Evolutionary conservation across 164 flowering plant species (phyloP).

Genomic region (Sedum album): DNA sequence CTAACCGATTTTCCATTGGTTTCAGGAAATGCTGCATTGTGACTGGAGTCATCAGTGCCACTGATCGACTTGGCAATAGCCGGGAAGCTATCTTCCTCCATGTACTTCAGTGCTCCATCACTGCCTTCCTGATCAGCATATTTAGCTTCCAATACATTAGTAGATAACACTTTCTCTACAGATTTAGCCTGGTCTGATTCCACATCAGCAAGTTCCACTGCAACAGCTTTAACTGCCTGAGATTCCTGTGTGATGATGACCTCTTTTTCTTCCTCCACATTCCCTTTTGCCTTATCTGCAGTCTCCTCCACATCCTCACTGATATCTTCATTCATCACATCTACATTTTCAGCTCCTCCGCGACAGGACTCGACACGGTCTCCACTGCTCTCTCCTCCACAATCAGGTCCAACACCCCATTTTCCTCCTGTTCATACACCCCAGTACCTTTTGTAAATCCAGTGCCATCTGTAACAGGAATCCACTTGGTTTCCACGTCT

Average conservation of each 20-base stretch:
- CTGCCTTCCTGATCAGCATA: background rate
- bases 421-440: background rate
- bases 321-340: background rate
- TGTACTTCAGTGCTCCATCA: background rate
- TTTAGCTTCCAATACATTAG: background rate
- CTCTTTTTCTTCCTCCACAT: background rate
- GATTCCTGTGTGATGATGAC: background rate
- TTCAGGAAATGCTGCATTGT: conserved; percentile 6
- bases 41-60: background rate
- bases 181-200: background rate
- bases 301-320: background rate
- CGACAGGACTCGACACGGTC: background rate
- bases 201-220: background rate
- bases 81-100: background rate
- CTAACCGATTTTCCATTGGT: background rate
- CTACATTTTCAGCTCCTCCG: background rate
- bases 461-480: no score
- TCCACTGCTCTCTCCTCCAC: background rate
- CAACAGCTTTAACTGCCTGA: background rate
- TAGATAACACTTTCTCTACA: background rate
- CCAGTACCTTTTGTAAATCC: background rate
- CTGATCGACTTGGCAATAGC: background rate
- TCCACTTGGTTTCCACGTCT: no score
- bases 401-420: background rate
- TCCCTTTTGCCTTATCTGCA: background rate